Evolutionary conservation across 306 rosid genomes (phyloP), one percentile per base, ranked within the genome.

Genomic region (Hippophae rhamnoides): DNA sequence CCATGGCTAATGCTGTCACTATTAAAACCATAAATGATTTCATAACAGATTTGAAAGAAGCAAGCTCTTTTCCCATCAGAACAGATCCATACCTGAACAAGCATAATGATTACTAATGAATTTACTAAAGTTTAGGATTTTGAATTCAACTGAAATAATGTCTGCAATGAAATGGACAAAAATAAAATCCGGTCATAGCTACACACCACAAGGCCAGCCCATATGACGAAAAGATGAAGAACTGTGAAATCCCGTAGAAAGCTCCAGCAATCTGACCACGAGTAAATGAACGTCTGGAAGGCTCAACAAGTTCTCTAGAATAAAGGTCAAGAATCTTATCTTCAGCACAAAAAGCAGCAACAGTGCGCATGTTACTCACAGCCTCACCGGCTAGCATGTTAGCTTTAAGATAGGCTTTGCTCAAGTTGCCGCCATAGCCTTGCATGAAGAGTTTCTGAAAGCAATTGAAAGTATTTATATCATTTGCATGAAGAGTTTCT

Each of bases 341-440:
- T 73, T 92, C 98, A 1, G 96, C 83, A 59, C 98, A 92, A 81
- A 92, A 87, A 51, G 98, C 98, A 13, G 95, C 86, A 43, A 92
- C 96, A 18, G 98, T 92, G 63, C 98, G 85, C 5, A 92, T 81
- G 59, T 92, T 92, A 58, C 96, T 82, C 71, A 92, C 98, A 6
- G 98, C 98, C 71, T 92, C 98, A 43, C 98, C 96, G 5, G 98
- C 96, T 58, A 92, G 58, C 92, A 86, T 92, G 74, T 87, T 92
- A 47, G 96, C 96, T 75, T 83, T 92, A 52, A 87, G 84, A 79
- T 92, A 87, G 58, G 95, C 92, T 73, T 84, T 87, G 89, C 95
- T 92, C 84, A 92, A 81, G 87, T 92, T 92, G n/a, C 98, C 98
- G 64, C 96, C 96, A 58, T 79, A 92, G 54, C 98, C 98, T 83